Conservation (phyloP, 225 moss, liverwort and hornwort genomes). For the Antitrichia curtipendula region DNA sequence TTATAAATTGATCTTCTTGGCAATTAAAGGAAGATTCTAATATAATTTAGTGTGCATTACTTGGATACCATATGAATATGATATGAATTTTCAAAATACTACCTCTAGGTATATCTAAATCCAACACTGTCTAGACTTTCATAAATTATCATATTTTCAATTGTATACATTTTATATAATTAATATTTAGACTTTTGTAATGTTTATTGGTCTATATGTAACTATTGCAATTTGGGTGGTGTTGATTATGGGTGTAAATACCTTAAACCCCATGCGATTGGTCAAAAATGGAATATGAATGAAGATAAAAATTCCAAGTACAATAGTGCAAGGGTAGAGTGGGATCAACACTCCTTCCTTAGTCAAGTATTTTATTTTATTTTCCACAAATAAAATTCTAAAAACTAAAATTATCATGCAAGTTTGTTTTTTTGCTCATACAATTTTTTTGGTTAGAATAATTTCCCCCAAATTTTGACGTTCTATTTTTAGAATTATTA, state of each 20-base stretch:
- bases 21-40: background rate
- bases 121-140: fast-evolving
- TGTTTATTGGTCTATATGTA: background rate
- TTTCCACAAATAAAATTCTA: no score
- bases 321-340: fast-evolving
- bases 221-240: fast-evolving
- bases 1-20: fast-evolving
- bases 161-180: background rate
- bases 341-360: fast-evolving
- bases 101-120: fast-evolving
- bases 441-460: background rate
- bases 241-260: background rate
- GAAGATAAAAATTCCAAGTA: background rate
- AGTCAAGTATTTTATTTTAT: fast-evolving
- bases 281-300: background rate
- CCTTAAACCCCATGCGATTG: background rate
- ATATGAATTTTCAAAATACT: background rate
- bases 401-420: background rate
- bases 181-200: background rate
- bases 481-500: background rate
- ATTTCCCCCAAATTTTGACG: background rate
- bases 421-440: fast-evolving
- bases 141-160: background rate
- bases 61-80: fast-evolving
- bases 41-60: background rate